A percentile compares a stretch with the other conserved stretches of the same genome.
phyloP scores from a whole-genome alignment of 345 rosid species.

The Heritiera fomes region DNA sequence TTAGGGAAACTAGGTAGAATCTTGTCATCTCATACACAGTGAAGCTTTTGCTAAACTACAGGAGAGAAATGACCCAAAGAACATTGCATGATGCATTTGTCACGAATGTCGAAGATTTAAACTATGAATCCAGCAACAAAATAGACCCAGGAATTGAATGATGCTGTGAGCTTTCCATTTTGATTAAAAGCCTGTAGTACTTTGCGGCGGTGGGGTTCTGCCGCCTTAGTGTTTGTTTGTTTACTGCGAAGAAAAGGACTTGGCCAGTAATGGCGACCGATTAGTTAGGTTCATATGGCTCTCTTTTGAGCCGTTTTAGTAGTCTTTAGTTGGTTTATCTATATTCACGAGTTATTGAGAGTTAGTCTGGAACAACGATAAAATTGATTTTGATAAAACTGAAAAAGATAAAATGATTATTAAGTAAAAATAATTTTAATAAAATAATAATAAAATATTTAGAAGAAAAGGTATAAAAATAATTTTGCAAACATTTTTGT shows the following conservation, averaged over 20 bases:
- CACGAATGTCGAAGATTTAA: too few species aligned
- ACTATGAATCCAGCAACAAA: too few species aligned
- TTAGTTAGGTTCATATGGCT: constrained; percentile 2
- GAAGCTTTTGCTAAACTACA: neutral
- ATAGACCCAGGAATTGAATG: neutral
- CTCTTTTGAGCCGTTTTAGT: neutral
- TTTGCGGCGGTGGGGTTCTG: neutral
- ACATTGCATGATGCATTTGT: neutral
- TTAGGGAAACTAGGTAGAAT: constrained; percentile 23
- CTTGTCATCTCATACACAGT: constrained; percentile 26
- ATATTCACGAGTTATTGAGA: too few species aligned
- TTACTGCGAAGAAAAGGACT: neutral
- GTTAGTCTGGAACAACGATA: too few species aligned
- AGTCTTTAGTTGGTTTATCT: neutral
- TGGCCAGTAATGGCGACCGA: constrained; percentile 16
- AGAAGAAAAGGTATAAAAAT: too few species aligned
- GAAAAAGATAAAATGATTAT: too few species aligned
- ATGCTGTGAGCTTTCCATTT: constrained; percentile 14
- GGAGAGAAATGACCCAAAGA: neutral
- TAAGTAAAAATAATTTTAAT: too few species aligned
- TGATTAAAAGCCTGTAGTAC: neutral
- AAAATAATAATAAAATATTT: too few species aligned
- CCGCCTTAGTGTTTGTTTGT: neutral
- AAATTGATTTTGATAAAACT: too few species aligned
- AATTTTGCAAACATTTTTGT: too few species aligned